phyloP scores from a whole-genome alignment of 192 early-diverging fungal genomes.

The Phycomyces blakesleeanus region DNA sequence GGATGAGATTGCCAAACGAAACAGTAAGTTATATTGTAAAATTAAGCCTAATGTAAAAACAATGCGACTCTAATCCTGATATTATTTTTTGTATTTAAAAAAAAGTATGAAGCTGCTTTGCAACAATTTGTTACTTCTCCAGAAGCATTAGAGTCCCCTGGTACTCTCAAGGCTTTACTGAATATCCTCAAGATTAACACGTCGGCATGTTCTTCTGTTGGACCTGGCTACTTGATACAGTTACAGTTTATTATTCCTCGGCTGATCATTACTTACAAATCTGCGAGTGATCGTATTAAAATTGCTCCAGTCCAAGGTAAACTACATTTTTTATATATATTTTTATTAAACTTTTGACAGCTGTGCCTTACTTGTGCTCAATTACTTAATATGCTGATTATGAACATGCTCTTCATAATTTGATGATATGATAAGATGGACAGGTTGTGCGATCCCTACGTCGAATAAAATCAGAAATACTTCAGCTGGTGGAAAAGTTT shows the following conservation, averaged over 20 bases:
- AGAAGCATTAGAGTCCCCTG: not conserved
- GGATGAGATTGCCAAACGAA: conserved; percentile 16
- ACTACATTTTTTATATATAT: too few relatives aligned
- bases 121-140: not conserved
- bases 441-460: not conserved
- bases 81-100: not conserved
- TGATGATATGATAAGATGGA: too few relatives aligned
- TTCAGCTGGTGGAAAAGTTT: conserved; percentile 10
- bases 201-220: conserved; percentile 7
- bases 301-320: not conserved
- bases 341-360: too few relatives aligned
- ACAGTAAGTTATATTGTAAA: conserved; percentile 13
- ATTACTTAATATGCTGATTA: too few relatives aligned
- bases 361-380: not conserved
- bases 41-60: not conserved
- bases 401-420: too few relatives aligned
- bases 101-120: conserved; percentile 6
- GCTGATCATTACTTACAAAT: not conserved
- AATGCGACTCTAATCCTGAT: not conserved
- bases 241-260: conserved; percentile 3
- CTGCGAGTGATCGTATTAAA: not conserved
- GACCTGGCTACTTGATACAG: conserved; percentile 12
- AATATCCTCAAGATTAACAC: conserved; percentile 19
- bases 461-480: conserved; percentile 1
- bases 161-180: conserved; percentile 5